Percentiles rank a stretch among this genome's conserved stretches.
Conservation (phyloP, 1,284 basidiomycete genomes). For the Trichosporon sp. region DNA sequence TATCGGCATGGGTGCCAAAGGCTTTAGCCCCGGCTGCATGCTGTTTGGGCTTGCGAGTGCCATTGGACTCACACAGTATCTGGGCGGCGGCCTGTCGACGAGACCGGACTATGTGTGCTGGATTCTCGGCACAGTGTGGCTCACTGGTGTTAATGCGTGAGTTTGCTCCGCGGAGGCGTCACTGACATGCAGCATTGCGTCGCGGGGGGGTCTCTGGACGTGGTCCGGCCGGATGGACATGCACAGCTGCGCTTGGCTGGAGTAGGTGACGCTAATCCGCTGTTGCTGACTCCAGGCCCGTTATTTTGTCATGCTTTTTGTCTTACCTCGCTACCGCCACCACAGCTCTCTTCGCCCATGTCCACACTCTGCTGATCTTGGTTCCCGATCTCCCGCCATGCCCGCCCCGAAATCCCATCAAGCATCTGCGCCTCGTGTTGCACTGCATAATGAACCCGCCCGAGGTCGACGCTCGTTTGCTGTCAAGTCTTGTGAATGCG, state of each 20-base stretch:
- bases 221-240: background rate
- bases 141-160: conserved; percentile 48
- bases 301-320: conserved; percentile 9
- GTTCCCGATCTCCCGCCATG: conserved; percentile 26
- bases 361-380: conserved; percentile 21
- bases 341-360: conserved; percentile 31
- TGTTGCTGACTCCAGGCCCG: conserved; percentile 13
- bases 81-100: background rate
- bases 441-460: conserved; percentile 11
- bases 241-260: background rate
- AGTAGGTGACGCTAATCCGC: conserved; percentile 20
- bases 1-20: background rate
- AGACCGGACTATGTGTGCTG: conserved; percentile 1
- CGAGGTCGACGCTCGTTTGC: conserved; percentile 20
- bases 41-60: background rate
- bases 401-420: conserved; percentile 12
- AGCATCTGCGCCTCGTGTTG: background rate
- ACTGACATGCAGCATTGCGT: conserved; percentile 14
- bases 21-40: background rate
- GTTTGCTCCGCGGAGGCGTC: conserved; percentile 25
- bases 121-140: conserved; percentile 34
- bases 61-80: background rate
- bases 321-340: conserved; percentile 28
- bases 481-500: background rate
- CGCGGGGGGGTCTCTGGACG: background rate